Percentiles rank a stretch among this genome's conserved stretches.
These are phyloP conservation scores for Chrysopogon serrulatus DNA, from an alignment of 176 grass and related monocot species.

Conservation along the genomic window DNA sequence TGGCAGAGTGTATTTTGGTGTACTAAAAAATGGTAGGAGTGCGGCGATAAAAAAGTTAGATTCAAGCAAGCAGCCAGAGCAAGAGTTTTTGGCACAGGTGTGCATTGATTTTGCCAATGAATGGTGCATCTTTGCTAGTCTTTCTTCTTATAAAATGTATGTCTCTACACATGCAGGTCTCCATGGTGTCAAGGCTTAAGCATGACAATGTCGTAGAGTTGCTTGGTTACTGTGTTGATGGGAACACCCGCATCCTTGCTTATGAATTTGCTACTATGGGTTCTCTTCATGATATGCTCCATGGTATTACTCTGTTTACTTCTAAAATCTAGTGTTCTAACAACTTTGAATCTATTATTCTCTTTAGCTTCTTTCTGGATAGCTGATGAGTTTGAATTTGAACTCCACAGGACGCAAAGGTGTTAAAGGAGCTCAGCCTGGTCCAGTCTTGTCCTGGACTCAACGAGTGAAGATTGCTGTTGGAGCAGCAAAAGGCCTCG, in stretches of 20 bases:
- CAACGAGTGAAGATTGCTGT: constrained; percentile 59
- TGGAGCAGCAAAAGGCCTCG: constrained; percentile 53
- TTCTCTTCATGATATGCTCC: constrained; percentile 54
- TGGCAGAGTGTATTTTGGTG: constrained; percentile 73
- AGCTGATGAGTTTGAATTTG: not conserved
- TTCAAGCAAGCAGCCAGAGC: constrained; percentile 77
- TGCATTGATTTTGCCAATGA: not conserved
- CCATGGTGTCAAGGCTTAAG: constrained; percentile 43
- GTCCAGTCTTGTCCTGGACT: constrained; percentile 43
- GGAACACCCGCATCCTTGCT: constrained; percentile 42
- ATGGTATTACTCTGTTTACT: constrained; percentile 20
- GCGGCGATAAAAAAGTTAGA: constrained; percentile 73
- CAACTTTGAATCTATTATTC: not conserved
- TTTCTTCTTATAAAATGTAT: not conserved
- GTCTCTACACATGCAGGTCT: constrained; percentile 25
- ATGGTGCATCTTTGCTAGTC: not conserved
- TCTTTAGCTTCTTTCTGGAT: not conserved
- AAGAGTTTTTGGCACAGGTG: constrained; percentile 75
- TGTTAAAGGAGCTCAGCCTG: constrained; percentile 59
- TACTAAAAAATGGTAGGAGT: constrained; percentile 62
- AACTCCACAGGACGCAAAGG: constrained; percentile 41
- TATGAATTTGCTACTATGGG: constrained; percentile 51
- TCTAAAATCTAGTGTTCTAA: not conserved
- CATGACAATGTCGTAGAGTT: constrained; percentile 51
- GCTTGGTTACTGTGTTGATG: constrained; percentile 52